Evolutionary conservation across 306 rosid species (phyloP), one percentile per base, ranked within the genome.

Genomic region (Inga laurina): DNA sequence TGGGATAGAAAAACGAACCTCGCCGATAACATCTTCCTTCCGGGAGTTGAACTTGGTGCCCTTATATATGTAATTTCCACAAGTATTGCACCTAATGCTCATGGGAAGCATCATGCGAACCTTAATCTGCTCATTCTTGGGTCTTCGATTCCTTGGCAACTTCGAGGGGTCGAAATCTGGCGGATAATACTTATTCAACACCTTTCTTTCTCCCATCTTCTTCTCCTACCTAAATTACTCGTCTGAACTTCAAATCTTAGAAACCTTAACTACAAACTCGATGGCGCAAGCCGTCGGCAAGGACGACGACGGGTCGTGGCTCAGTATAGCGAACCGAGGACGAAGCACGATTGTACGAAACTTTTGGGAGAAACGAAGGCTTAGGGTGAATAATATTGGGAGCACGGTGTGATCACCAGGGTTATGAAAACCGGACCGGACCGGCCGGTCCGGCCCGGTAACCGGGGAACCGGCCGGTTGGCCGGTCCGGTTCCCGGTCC

Each of bases 21-120:
- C 88, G 64, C 87, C 90, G 7, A 88, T 79, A 16, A 85, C 88
- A 80, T 88, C 90, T 68, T 88, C 90, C 66, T 88, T 88, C 16
- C 90, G 24, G 13, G 90, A 88, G 27, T 88, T 88, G 79, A 88
- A 88, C 73, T 88, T 88, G 72, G 88, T 88, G 4, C 90, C 90
- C 54, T 88, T 88, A 52, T 88, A 88, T 78, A 88, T 88, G 34
- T 88, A 88, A 77, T 85, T 88, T 1, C 90, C 90, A 2, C 99
- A 93, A 0, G 99, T 93, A 61, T 91, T 92, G 92, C 99, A 95
- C 24, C 98, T 89, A 48, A 95, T 95, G 85, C 99, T 95, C 98
- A 95, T 95, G 22, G 99, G 98, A 85, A 95, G 98, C 98, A 93
- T 95, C 99, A 95, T 95, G 10, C 99, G 97, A 21, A 95, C 92